Percentiles rank a stretch among this genome's conserved stretches.
These are phyloP conservation scores for Grosmannia penicillata DNA, from an alignment of 2,329 filamentous ascomycete species.

Conservation along the genomic window DNA sequence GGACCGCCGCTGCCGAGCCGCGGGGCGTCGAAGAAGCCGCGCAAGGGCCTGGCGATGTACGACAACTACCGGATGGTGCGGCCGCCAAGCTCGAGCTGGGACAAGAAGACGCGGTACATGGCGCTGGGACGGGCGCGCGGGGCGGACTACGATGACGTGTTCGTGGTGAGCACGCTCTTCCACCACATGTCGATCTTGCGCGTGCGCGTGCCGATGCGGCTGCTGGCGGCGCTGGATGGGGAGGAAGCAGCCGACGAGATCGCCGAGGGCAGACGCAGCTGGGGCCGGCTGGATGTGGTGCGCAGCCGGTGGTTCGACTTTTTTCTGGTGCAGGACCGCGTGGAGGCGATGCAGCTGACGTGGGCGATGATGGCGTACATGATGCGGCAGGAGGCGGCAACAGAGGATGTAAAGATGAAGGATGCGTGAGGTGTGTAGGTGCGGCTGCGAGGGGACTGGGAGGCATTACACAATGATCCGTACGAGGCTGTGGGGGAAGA, in stretches of 20 bases:
- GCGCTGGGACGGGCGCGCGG: slow-evolving; percentile 37
- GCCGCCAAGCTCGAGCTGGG: slow-evolving; percentile 43
- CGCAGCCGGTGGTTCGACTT: slow-evolving; percentile 48
- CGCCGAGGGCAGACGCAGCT: slow-evolving; percentile 21
- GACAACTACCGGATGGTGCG: slow-evolving; percentile 50
- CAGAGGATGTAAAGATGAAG: background rate
- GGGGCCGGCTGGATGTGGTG: slow-evolving; percentile 39
- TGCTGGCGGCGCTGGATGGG: slow-evolving; percentile 39
- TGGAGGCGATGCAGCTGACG: slow-evolving; percentile 39
- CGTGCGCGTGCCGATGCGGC: slow-evolving; percentile 38
- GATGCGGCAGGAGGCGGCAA: slow-evolving; percentile 28
- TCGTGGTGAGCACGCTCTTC: slow-evolving; percentile 44
- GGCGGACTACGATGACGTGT: slow-evolving; percentile 42
- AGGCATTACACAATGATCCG: no score
- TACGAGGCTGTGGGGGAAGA: no score
- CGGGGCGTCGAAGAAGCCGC: slow-evolving; percentile 28
- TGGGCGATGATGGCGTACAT: slow-evolving; percentile 47
- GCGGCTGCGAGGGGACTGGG: no score
- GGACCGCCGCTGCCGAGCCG: background rate
- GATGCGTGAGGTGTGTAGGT: no score
- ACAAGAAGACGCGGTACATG: slow-evolving; percentile 41
- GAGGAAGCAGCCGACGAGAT: slow-evolving; percentile 5
- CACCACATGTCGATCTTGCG: slow-evolving; percentile 46
- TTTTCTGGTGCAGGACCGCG: slow-evolving; percentile 35
- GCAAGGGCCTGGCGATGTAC: slow-evolving; percentile 43